Evolutionary conservation across 106 monocot species (phyloP), one percentile per base, ranked within the genome.

Genomic region (Dioscorea dumetorum): DNA sequence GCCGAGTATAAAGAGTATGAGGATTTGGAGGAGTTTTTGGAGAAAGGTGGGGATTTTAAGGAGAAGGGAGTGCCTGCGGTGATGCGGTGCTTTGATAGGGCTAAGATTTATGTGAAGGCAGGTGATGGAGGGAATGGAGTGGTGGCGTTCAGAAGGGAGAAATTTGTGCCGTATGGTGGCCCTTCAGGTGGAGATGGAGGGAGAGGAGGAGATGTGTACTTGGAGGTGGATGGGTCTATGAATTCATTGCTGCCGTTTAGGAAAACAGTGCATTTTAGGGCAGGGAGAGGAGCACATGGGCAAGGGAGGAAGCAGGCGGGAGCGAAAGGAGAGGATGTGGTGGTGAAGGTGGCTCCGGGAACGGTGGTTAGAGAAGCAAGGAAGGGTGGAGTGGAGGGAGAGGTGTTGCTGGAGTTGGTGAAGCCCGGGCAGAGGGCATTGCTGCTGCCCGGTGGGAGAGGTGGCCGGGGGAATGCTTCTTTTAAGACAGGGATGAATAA

Each of bases 121-220:
- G 97, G 97, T 0, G 80, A 99, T 50, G 97, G 97, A 1, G 97
- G 97, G 16, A 99, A 86, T 28, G 92, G 97, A 15, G 92, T 85
- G 0, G 92, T 99, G 67, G 97, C 97, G 0, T 99, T 99, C 74
- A 74, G 97, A 20, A 58, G 97, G 24, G 97, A 99, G 78, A 99
- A 92, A 41, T 99, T 62, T 60, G 97, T 99, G 61, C 92, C 97
- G 0, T 77, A 67, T 19, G 97, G 97, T 1, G 97, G 92, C 1
- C 97, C 97, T 12, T 99, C 97, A 0, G 97, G 97, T 31, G 97
- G 94, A 1, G 97, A 99, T 48, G 92, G 92, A 2, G 97, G 97
- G 17, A 83, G 71, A 28, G 97, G 97, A 17, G 97, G 97, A 15
- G 56, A 90, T 71, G 81, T 99, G 58, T 92, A 87, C 72, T 74